Percentiles rank a stretch among this genome's conserved stretches.
These are phyloP conservation scores for Fusarium fracticaudum DNA, from an alignment of 2,329 filamentous ascomycete species.

Conservation along the genomic window DNA sequence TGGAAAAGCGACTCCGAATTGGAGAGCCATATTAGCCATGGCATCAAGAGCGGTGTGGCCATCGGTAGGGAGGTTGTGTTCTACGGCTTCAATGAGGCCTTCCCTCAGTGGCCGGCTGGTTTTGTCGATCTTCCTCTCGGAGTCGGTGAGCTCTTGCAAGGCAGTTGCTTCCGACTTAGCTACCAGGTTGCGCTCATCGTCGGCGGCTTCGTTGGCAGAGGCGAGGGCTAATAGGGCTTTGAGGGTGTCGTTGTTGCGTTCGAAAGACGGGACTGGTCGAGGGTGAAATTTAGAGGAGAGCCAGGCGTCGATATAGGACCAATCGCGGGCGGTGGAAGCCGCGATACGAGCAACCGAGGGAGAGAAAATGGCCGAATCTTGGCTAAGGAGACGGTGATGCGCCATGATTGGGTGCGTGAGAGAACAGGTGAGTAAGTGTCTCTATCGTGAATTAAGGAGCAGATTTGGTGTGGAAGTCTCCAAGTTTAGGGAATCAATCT, in stretches of 20 bases:
- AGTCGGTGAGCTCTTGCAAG: conserved; percentile 59
- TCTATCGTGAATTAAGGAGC: neutral
- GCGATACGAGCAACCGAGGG: conserved; percentile 77
- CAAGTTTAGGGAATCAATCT: neutral
- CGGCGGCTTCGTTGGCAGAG: conserved; percentile 78
- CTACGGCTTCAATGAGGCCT: conserved; percentile 62
- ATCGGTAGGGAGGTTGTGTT: conserved; percentile 63
- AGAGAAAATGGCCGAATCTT: conserved; percentile 68
- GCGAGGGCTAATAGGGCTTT: conserved; percentile 78
- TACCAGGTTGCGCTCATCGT: conserved; percentile 72
- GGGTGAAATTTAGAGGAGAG: conserved; percentile 75
- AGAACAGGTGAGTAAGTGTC: neutral
- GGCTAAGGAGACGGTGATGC: conserved; percentile 38
- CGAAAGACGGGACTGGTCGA: conserved; percentile 75
- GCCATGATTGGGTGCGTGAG: conserved; percentile 22
- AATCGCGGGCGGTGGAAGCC: conserved; percentile 86
- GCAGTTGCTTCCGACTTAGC: conserved; percentile 68
- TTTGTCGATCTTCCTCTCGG: conserved; percentile 40
- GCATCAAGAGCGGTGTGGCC: conserved; percentile 66
- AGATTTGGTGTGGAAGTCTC: neutral
- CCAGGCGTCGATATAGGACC: conserved; percentile 89
- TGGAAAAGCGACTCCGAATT: conserved; percentile 60
- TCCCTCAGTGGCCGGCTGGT: conserved; percentile 41
- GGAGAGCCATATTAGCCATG: conserved; percentile 62
- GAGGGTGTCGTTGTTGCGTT: conserved; percentile 87